Percentiles rank a stretch among this genome's conserved stretches.
These are phyloP conservation scores for Pyrus communis DNA, from an alignment of 306 rosid genomes.

Conservation along the genomic window DNA sequence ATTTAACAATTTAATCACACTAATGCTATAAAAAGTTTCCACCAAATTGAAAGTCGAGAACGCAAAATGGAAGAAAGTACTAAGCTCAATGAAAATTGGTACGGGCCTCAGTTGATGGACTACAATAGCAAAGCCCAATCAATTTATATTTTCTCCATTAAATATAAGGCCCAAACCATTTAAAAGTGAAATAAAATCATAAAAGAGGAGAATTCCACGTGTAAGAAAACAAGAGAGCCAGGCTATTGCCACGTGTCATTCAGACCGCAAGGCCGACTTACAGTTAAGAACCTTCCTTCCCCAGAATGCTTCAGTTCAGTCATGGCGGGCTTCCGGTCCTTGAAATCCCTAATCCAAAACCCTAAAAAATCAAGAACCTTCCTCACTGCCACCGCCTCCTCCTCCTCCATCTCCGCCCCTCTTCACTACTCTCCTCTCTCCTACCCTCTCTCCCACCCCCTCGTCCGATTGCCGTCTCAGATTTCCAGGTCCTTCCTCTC, in stretches of 20 bases:
- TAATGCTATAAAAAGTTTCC: no score
- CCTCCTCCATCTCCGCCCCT: conserved; percentile 21
- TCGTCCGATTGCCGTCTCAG: conserved; percentile 26
- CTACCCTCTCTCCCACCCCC: conserved; percentile 8
- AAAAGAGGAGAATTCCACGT: neutral
- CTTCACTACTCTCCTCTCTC: conserved; percentile 10
- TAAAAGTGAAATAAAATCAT: no score
- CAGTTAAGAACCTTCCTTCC: neutral
- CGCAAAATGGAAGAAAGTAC: no score
- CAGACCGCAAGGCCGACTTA: neutral
- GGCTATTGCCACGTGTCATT: neutral
- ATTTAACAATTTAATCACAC: no score
- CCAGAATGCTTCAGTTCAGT: neutral
- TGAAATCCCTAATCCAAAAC: conserved; percentile 28
- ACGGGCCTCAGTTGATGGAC: no score
- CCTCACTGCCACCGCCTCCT: conserved; percentile 32
- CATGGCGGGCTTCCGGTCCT: conserved; percentile 57
- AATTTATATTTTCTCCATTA: no score
- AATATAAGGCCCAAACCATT: neutral
- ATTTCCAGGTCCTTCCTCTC: conserved; percentile 29
- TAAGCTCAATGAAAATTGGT: no score
- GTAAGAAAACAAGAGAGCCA: neutral
- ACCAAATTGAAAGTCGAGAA: no score
- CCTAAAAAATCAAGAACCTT: conserved; percentile 37
- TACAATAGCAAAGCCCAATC: no score